Evolutionary conservation across 495 filamentous ascomycete species (phyloP).

Genomic region (Letharia lupina): DNA sequence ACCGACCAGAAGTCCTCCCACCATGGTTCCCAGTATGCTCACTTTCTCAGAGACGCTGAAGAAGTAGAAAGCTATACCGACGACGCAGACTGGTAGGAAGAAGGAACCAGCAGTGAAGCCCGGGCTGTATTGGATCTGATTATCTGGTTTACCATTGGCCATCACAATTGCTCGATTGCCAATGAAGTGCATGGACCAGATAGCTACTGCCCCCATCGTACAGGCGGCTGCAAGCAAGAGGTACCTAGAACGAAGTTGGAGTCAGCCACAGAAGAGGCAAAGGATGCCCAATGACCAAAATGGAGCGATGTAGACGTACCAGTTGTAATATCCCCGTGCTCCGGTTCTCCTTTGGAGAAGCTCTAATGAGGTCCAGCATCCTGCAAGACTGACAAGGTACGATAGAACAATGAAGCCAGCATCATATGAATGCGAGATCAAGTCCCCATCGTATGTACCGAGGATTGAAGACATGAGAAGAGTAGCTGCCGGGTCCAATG

Average conservation of each 20-base stretch:
- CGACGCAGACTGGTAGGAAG: conserved; percentile 67
- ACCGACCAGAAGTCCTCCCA: conserved; percentile 61
- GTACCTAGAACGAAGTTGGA: conserved; percentile 42
- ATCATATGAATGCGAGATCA: conserved; percentile 48
- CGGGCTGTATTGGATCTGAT: conserved; percentile 67
- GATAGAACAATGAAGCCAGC: conserved; percentile 62
- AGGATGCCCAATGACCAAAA: neutral
- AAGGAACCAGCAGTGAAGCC: conserved; percentile 70
- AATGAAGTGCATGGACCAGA: conserved; percentile 81
- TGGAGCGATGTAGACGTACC: conserved; percentile 36
- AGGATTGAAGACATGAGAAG: neutral
- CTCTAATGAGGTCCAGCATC: conserved; percentile 70
- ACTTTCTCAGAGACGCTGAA: conserved; percentile 49
- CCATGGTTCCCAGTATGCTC: conserved; percentile 47
- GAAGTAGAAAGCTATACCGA: conserved; percentile 62
- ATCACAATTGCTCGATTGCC: conserved; percentile 74
- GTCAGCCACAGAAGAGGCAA: neutral
- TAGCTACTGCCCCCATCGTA: conserved; percentile 75
- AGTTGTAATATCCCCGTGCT: conserved; percentile 57
- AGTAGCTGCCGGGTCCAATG: neutral
- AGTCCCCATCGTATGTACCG: conserved; percentile 26
- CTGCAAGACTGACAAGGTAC: conserved; percentile 68
- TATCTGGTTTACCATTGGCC: conserved; percentile 45
- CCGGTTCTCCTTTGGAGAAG: conserved; percentile 70
- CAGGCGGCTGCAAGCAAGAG: conserved; percentile 62